These are phyloP conservation scores for Stygiomarasmius scandens DNA, from an alignment of 1,284 basidiomycete species.

Conservation along the genomic window DNA sequence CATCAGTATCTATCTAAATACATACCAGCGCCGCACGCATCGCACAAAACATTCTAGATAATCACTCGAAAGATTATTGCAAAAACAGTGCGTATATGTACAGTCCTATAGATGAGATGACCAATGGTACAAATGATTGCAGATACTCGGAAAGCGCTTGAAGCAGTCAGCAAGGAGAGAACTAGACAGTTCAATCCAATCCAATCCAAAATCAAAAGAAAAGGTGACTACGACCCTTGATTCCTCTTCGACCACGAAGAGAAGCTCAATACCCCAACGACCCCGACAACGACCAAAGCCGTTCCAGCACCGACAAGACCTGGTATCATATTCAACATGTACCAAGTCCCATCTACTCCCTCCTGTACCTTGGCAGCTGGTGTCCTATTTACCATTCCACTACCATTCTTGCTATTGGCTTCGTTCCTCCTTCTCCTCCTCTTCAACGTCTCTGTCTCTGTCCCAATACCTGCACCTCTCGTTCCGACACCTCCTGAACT, in stretches of 20 bases:
- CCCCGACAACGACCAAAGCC: constrained; percentile 74
- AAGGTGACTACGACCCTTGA: constrained; percentile 50
- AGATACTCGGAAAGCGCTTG: too few species aligned
- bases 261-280: constrained; percentile 72
- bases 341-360: constrained; percentile 73
- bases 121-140: too few species aligned
- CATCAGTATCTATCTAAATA: too few species aligned
- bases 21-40: too few species aligned
- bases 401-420: constrained; percentile 26
- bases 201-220: neutral
- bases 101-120: too few species aligned
- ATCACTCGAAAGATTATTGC: too few species aligned
- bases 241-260: constrained; percentile 73
- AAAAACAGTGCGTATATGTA: too few species aligned
- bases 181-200: too few species aligned
- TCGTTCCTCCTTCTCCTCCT: constrained; percentile 6
- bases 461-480: constrained; percentile 36
- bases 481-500: constrained; percentile 21
- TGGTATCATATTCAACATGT: constrained; percentile 61
- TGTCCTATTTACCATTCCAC: constrained; percentile 47
- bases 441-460: constrained; percentile 19
- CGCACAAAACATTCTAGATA: too few species aligned
- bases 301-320: constrained; percentile 78
- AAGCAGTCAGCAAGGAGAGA: too few species aligned
- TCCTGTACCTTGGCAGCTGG: constrained; percentile 35